phyloP scores from a whole-genome alignment of 257 asterid species.

The Nicotiana otophora region DNA sequence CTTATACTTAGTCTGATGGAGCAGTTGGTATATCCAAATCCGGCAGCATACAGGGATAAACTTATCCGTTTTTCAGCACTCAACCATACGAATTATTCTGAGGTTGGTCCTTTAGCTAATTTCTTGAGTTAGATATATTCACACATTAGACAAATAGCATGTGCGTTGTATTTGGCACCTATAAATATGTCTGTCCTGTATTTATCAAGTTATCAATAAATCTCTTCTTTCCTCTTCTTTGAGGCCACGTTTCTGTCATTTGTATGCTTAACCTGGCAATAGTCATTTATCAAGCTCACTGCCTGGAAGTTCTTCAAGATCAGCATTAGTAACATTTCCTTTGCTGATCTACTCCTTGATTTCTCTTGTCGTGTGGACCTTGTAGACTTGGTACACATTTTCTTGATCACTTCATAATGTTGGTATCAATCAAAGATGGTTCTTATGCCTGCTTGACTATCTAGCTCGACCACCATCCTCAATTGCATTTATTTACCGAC shows the following conservation, averaged over 20 bases:
- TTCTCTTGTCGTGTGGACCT: background rate
- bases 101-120: slow-evolving; percentile 39
- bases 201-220: background rate
- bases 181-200: background rate
- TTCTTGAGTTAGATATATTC: background rate
- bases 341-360: background rate
- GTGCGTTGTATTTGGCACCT: background rate
- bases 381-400: background rate
- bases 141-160: background rate
- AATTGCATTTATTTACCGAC: background rate
- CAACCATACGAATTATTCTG: slow-evolving; percentile 88
- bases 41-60: slow-evolving; percentile 92
- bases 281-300: background rate
- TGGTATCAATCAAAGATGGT: background rate
- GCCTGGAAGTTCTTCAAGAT: background rate
- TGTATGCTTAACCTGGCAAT: background rate
- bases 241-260: background rate
- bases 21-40: slow-evolving; percentile 97
- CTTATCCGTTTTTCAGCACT: slow-evolving; percentile 82
- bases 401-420: background rate
- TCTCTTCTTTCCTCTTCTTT: background rate
- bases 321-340: background rate
- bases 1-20: slow-evolving; percentile 86
- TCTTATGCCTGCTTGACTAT: background rate
- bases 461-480: background rate